Base-by-base conservation (phyloP, 805 yeast species). In the Wickerhamomyces bisporus region DNA sequence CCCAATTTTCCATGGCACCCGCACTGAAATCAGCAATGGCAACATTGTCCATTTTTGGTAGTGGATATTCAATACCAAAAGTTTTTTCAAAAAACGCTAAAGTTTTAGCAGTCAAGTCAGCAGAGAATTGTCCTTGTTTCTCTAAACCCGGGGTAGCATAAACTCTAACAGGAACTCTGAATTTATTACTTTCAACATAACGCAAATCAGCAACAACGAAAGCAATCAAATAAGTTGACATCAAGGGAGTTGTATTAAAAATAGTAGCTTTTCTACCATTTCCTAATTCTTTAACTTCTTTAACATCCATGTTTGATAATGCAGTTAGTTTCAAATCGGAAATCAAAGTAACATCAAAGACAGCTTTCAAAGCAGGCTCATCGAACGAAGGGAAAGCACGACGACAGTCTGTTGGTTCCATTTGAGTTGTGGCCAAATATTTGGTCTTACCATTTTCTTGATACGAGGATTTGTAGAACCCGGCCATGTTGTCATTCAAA, bases 1-100 rank as follows among this genome's bases (percentile, higher is more conserved):
- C 88, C 72, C 83, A 83, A 62, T 85, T 85, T 64, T 85, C 95
- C 95, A 85, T 85, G 34, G 95, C 95, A 52, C 93, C 93, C 16
- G 88, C 88, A 26, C 85, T 69, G 60, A 84, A 85, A 61, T 83
- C 93, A 53, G 82, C 91, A 45, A 82, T 81, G 17, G 89, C 91
- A 39, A 84, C 84, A 66, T 81, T 75, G 58, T 85, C 93, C 66
- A 81, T 73, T 62, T 85, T 85, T 36, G 93, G 93, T 53, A 85
- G 69, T 24, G 85, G 86, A 58, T 84, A 85, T 41, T 81, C 75
- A 47, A 85, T 81, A 40, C 78, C 87, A 58, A 85, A 85, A 34
- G 79, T 71, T 47, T 75, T 61, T 49, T 83, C 88, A 56, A 81
- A 85, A 62, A 81, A 83, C 38, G 70, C 78, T 58, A 85, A 72